phyloP scores from a whole-genome alignment of 2,329 filamentous ascomycete species.

The Metarhizium brunneum region DNA sequence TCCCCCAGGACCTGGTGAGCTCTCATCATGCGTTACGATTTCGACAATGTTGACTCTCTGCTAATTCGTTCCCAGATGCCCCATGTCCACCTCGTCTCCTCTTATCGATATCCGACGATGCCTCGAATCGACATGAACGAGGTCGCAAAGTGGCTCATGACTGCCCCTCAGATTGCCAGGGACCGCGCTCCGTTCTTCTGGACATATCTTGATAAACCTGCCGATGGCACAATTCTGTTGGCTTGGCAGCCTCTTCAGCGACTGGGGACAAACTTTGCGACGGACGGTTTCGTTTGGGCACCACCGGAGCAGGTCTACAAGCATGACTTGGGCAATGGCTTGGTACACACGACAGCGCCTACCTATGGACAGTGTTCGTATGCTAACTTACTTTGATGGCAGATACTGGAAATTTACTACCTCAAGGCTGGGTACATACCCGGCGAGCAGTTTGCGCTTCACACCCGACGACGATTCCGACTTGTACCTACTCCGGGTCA shows the following conservation, averaged over 20 bases:
- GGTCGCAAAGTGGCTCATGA: constrained; percentile 73
- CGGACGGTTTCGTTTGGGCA: constrained; percentile 88
- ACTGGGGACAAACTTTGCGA: constrained; percentile 66
- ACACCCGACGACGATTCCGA: constrained; percentile 79
- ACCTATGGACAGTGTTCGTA: neutral
- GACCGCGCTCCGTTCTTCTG: constrained; percentile 83
- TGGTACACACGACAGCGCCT: constrained; percentile 31
- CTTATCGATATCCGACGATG: constrained; percentile 68
- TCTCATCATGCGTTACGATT: neutral
- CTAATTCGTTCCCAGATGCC: constrained; percentile 49
- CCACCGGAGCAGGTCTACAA: constrained; percentile 70
- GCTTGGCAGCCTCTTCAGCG: constrained; percentile 79
- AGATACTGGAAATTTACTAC: constrained; percentile 84
- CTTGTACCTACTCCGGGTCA: constrained; percentile 64
- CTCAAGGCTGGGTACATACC: constrained; percentile 74
- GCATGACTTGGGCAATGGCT: constrained; percentile 56
- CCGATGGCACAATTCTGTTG: constrained; percentile 73
- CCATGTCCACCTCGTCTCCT: constrained; percentile 85
- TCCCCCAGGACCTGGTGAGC: constrained; percentile 33
- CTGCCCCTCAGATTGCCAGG: constrained; percentile 76
- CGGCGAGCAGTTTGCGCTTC: constrained; percentile 64
- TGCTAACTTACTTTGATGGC: neutral
- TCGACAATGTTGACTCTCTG: neutral
- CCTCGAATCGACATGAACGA: constrained; percentile 64
- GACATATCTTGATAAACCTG: constrained; percentile 79